These are phyloP conservation scores for Pichia rugopelliculosa DNA, from an alignment of 805 yeast species.

Conservation along the genomic window DNA sequence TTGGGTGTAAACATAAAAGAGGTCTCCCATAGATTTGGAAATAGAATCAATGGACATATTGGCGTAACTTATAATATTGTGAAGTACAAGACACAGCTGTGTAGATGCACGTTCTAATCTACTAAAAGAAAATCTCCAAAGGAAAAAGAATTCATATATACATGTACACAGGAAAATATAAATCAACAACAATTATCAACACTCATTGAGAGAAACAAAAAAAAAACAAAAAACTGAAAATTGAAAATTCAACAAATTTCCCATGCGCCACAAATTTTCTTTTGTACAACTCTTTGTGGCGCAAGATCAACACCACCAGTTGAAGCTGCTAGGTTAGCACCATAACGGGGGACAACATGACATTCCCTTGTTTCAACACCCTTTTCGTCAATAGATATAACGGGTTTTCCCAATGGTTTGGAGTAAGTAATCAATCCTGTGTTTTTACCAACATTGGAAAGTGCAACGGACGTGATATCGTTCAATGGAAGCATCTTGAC, in stretches of 20 bases:
- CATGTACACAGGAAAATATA: neutral
- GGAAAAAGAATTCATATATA: no score
- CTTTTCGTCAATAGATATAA: constrained; percentile 82
- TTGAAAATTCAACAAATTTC: constrained; percentile 16
- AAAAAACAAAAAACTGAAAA: neutral
- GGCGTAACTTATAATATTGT: neutral
- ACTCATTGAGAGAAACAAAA: no score
- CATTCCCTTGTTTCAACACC: constrained; percentile 68
- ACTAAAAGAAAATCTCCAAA: no score
- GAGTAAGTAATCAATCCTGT: constrained; percentile 76
- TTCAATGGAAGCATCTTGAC: constrained; percentile 71
- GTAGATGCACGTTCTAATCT: neutral
- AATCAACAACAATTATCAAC: no score
- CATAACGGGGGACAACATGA: constrained; percentile 86
- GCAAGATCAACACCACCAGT: constrained; percentile 94
- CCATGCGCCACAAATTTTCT: constrained; percentile 66
- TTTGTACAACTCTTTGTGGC: constrained; percentile 66
- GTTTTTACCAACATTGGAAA: constrained; percentile 68
- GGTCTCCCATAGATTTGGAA: constrained; percentile 15
- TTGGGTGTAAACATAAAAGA: constrained; percentile 16
- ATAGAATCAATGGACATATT: constrained; percentile 8
- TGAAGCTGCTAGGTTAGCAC: constrained; percentile 58
- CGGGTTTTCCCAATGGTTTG: constrained; percentile 86
- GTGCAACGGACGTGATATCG: constrained; percentile 64
- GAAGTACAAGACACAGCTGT: neutral